Conservation (phyloP, 805 yeast genomes). For the Suhomyces faveliae region DNA sequence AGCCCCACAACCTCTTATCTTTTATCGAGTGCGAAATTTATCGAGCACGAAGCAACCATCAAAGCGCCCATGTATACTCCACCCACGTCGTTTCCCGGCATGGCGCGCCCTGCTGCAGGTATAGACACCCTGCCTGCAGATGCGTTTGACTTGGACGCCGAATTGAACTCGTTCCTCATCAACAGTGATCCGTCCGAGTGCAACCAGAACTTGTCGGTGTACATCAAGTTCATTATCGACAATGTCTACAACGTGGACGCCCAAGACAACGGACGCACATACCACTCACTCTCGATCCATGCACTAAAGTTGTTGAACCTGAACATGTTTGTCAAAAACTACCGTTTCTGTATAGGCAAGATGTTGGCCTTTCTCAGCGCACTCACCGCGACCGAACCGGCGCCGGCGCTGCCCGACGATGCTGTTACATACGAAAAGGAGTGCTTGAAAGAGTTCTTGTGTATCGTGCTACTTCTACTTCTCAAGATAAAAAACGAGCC, state of each 20-base stretch:
- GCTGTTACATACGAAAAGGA: constrained; percentile 17
- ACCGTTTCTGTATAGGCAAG: constrained; percentile 36
- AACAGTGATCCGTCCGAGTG: constrained; percentile 41
- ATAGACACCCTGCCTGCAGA: background rate
- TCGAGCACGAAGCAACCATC: background rate
- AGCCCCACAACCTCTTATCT: no score
- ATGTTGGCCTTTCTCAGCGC: constrained; percentile 31
- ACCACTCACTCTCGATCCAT: constrained; percentile 31
- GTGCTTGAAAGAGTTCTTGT: constrained; percentile 33
- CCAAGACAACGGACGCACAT: constrained; percentile 17
- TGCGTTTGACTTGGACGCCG: constrained; percentile 4
- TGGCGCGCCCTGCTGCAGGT: background rate
- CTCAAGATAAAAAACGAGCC: constrained; percentile 31
- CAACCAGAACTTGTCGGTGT: constrained; percentile 36
- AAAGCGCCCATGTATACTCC: constrained; percentile 2
- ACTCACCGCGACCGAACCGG: constrained; percentile 19
- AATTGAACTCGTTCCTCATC: constrained; percentile 23
- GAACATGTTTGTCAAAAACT: constrained; percentile 40
- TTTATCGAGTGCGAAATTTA: no score
- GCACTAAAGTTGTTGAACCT: constrained; percentile 36
- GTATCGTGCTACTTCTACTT: constrained; percentile 32
- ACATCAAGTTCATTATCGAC: constrained; percentile 34
- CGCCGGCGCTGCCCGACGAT: constrained; percentile 4
- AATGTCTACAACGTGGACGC: constrained; percentile 19
- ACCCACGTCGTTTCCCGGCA: constrained; percentile 6